Evolutionary conservation across 345 rosid genomes (phyloP).

Genomic region (Cardamine resedifolia): DNA sequence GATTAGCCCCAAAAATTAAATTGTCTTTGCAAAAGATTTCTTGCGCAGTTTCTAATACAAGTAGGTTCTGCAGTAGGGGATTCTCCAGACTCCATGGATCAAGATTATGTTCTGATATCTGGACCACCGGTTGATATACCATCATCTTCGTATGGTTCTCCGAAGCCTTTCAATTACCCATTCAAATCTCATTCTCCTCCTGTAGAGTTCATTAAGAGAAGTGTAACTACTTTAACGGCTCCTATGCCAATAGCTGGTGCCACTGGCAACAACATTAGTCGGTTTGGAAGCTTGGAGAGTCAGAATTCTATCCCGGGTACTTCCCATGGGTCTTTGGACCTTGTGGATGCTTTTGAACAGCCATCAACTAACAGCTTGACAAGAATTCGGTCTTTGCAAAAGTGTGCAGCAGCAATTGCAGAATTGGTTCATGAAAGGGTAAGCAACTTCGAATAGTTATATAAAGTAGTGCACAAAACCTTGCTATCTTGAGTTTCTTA

Average conservation of each 20-base stretch:
- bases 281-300: conserved; percentile 62
- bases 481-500: conserved; percentile 8
- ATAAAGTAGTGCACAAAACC: background rate
- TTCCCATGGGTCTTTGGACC: conserved; percentile 73
- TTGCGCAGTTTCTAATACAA: background rate
- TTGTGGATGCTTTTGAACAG: conserved; percentile 64
- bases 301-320: conserved; percentile 68
- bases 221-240: conserved; percentile 46
- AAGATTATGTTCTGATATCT: conserved; percentile 89
- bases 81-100: conserved; percentile 78
- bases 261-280: conserved; percentile 38
- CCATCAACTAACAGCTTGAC: conserved; percentile 67
- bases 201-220: conserved; percentile 40
- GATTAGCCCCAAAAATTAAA: background rate
- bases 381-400: conserved; percentile 79
- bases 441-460: conserved; percentile 11
- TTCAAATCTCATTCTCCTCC: conserved; percentile 55
- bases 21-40: background rate
- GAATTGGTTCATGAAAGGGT: conserved; percentile 73
- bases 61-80: conserved; percentile 49
- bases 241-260: conserved; percentile 68
- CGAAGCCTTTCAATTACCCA: conserved; percentile 54
- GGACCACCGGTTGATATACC: conserved; percentile 80
- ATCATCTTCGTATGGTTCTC: conserved; percentile 52
- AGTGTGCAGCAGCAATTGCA: conserved; percentile 63